Conservation (phyloP, 805 yeast genomes). For the Tetrapisispora phaffii region DNA sequence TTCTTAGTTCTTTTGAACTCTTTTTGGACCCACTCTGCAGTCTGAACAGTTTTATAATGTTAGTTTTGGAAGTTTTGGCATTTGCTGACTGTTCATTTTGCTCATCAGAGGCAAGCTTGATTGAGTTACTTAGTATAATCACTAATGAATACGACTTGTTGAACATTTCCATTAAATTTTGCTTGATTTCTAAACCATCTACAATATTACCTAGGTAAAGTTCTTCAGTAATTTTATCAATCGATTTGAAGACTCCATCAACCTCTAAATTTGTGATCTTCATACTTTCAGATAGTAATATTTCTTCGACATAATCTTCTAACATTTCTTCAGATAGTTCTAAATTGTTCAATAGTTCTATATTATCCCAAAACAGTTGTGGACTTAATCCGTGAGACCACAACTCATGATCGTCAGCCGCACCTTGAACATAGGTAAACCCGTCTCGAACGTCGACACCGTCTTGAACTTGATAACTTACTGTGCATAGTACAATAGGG, state of each 20-base stretch:
- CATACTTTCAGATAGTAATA: background rate
- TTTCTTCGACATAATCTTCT: slow-evolving; percentile 5
- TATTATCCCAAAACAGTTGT: slow-evolving; percentile 44
- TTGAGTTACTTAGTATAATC: slow-evolving; percentile 16
- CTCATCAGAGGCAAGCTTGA: background rate
- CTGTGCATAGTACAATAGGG: slow-evolving; percentile 48
- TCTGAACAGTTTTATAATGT: slow-evolving; percentile 3
- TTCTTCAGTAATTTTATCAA: slow-evolving; percentile 15
- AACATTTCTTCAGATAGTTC: slow-evolving; percentile 28
- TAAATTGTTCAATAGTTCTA: slow-evolving; percentile 22
- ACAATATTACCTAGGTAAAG: slow-evolving; percentile 16
- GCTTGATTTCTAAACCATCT: slow-evolving; percentile 8
- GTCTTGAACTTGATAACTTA: slow-evolving; percentile 52
- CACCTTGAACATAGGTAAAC: slow-evolving; percentile 74
- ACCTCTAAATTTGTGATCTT: slow-evolving; percentile 1
- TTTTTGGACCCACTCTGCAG: slow-evolving; percentile 42
- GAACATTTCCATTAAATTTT: slow-evolving; percentile 6
- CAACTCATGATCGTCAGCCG: slow-evolving; percentile 87
- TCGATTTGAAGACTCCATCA: slow-evolving; percentile 9
- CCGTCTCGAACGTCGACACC: slow-evolving; percentile 41
- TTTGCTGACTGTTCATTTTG: background rate
- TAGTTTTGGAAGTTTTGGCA: background rate
- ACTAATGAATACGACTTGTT: slow-evolving; percentile 7
- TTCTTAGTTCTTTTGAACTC: slow-evolving; percentile 55
- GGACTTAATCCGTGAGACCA: slow-evolving; percentile 61